phyloP scores from a whole-genome alignment of 352 stramenopile genomes.

The Phytopythium litorale region DNA sequence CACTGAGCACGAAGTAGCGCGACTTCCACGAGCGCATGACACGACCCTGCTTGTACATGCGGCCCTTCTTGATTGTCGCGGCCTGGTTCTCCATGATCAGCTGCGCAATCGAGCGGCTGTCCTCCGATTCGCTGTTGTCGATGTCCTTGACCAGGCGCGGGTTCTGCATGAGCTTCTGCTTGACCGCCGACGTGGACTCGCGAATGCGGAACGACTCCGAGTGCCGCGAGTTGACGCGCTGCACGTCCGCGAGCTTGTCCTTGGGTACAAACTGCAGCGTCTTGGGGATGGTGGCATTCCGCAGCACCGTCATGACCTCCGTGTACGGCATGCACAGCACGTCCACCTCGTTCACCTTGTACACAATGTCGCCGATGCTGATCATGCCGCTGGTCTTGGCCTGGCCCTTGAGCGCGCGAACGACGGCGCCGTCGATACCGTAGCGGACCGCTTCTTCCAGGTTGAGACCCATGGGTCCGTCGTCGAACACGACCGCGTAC shows the following conservation, averaged over 20 bases:
- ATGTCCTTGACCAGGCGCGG: conserved; percentile 64
- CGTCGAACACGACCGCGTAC: conserved; percentile 84
- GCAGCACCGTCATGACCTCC: conserved; percentile 82
- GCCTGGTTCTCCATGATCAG: conserved; percentile 83
- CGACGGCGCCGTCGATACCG: conserved; percentile 77
- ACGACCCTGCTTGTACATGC: conserved; percentile 85
- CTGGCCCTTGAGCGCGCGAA: conserved; percentile 79
- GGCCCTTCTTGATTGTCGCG: conserved; percentile 85
- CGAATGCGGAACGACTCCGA: conserved; percentile 71
- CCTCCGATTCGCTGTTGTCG: conserved; percentile 60
- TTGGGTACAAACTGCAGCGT: conserved; percentile 85
- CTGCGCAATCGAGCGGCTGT: conserved; percentile 79
- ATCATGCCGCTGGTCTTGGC: conserved; percentile 82
- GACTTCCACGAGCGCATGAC: conserved; percentile 86
- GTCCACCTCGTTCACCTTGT: conserved; percentile 83
- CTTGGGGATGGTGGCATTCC: conserved; percentile 59
- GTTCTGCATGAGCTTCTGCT: conserved; percentile 70
- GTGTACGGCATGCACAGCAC: conserved; percentile 83
- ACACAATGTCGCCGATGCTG: conserved; percentile 81
- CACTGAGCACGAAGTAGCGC: conserved; percentile 84
- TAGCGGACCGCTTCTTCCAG: conserved; percentile 82
- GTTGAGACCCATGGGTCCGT: conserved; percentile 80
- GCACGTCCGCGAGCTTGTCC: conserved; percentile 79
- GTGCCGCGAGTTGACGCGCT: conserved; percentile 78
- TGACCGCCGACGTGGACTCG: conserved; percentile 54